Evolutionary conservation across 139 green algal genomes (phyloP), one percentile per base, ranked within the genome.

Genomic region (Volvox africanus): DNA sequence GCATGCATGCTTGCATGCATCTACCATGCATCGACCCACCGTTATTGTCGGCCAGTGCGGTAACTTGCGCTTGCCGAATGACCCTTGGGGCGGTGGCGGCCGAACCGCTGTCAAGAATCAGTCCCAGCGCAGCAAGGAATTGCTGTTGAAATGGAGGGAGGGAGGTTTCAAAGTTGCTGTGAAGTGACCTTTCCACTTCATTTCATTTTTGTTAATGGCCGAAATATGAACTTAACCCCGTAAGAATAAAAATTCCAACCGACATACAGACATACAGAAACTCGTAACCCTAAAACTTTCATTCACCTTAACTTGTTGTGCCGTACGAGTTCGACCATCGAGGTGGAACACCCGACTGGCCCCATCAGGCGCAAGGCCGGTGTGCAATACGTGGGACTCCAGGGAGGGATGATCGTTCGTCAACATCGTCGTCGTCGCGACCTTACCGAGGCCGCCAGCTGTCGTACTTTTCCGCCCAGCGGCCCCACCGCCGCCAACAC

Each of bases 11-110:
- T 14, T 55, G 44, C 44, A 55, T 55, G 44, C 44, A 55, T 55
- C 44, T 55, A 14, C 44, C 44, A 5, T 55, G 44, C 44, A 55
- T 55, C 9, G 5, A 55, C 32, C 16, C 32, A 81, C 89, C 90
- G 87, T 95, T 95, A 87, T 26, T 61, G 81, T 96, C 94, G 19
- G 92, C 84, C 35, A 96, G 87, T 1, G 61, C 32, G 0, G 94
- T 96, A 32, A 96, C 91, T 0, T 88, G 35, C 9, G 90, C 91
- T 78, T 96, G 94, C n/a, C 92, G 91, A 55, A 96, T 95, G n/a
- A 90, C 86, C 1, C 87, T 44, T 35, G 21, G 84, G 16, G 80
- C 82, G 12, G 67, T 76, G 36, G 61, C 32, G 20, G 30, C 85
- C 9, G 69, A 73, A 22, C 44, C n/a, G 26, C 85, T 65, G 28